Base-by-base conservation (phyloP, 2,329 filamentous ascomycete genomes). In the Chalaropsis thielavioides region DNA sequence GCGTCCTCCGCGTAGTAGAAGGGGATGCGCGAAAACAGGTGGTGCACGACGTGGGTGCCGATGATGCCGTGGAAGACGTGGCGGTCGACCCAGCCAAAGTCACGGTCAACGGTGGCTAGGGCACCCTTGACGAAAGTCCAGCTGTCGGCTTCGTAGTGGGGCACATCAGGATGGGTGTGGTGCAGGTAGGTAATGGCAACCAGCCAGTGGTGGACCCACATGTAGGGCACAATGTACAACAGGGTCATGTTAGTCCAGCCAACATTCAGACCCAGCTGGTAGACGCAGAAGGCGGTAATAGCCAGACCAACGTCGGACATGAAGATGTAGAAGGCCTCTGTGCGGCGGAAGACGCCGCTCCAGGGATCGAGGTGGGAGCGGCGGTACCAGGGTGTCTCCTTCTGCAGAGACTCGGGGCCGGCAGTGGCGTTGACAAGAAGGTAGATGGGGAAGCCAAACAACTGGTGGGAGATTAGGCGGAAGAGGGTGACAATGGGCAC, bases 141-240 rank as follows among this genome's bases (percentile, higher is more conserved):
- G 64, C 76, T 76, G 19, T 80, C 77, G 54, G 79, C 78, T 31
- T 81, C 78, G 72, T 83, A 86, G 73, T 86, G 81, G 19, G 80
- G 80, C 61, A 85, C 76, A 31, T 73, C 72, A 15, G 66, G 64
- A 41, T 69, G 68, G 64, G 84, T 87, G 78, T 89, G 86, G 74
- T 89, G 86, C 22, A 89, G 83, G 74, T 87, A 89, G 60, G 86
- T 89, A 72, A 89, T 89, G 68, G 85, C 85, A 22, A 89, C 85
- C 64, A 88, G 78, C 84, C 84, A 88, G 77, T 87, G 82, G 76
- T 88, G 84, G 41, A 86, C 80, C 85, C 85, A 88, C 67, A 87
- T 71, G 73, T 86, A 89, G 17, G 86, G 85, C 43, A 86, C 77
- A 35, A 78, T 76, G 72, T 87, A 88, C 17, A 86, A 75, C 58